These are phyloP conservation scores for Neophaeococcomyces aloes DNA, from an alignment of 2,329 filamentous ascomycete genomes.

Conservation along the genomic window DNA sequence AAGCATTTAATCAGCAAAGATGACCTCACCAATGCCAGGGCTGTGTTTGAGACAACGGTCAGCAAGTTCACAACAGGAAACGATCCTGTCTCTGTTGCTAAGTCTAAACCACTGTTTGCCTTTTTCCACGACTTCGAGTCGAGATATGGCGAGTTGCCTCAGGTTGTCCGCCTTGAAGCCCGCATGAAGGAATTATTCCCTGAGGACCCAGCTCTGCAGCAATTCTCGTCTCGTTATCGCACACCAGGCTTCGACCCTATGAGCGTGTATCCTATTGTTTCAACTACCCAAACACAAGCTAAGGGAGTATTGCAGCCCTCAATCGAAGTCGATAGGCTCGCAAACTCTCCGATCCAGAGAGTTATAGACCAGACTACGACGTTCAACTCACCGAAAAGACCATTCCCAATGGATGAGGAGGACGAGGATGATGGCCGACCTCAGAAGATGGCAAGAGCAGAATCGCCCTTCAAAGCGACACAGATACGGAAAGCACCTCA, in stretches of 20 bases:
- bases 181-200: conserved; percentile 92
- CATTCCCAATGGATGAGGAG: conserved; percentile 53
- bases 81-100: conserved; percentile 61
- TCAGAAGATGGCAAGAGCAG: conserved; percentile 78
- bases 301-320: conserved; percentile 37
- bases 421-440: conserved; percentile 64
- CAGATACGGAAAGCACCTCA: conserved; percentile 64
- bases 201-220: conserved; percentile 64
- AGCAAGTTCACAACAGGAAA: conserved; percentile 56
- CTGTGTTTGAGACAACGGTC: conserved; percentile 91
- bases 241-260: conserved; percentile 70
- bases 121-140: conserved; percentile 96
- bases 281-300: conserved; percentile 61
- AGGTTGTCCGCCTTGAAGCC: conserved; percentile 81
- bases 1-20: conserved; percentile 89
- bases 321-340: conserved; percentile 17
- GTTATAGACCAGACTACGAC: conserved; percentile 27
- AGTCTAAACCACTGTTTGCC: conserved; percentile 73
- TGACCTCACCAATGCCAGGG: conserved; percentile 87
- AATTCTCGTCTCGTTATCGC: conserved; percentile 68
- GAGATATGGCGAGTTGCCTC: conserved; percentile 80
- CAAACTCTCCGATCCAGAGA: conserved; percentile 28
- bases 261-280: conserved; percentile 70
- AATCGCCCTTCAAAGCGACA: conserved; percentile 83
- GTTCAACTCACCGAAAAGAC: conserved; percentile 42